Percentiles rank a stretch among this genome's conserved stretches.
phyloP scores from a whole-genome alignment of 768 basidiomycete genomes.

The Panaeolus cyanescens region DNA sequence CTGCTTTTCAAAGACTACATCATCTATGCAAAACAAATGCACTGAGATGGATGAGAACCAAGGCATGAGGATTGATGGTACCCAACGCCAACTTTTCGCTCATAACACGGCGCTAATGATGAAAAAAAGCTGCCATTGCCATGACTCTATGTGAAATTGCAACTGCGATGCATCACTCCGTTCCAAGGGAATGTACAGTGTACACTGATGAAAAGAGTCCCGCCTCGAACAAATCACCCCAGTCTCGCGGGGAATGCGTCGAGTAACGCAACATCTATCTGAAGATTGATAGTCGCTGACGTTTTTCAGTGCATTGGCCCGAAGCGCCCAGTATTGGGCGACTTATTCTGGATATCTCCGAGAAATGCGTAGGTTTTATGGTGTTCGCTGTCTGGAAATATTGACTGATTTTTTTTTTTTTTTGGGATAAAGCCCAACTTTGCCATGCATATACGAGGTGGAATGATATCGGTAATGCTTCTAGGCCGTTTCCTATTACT shows the following conservation, averaged over 20 bases:
- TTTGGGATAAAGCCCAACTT: conserved; percentile 55
- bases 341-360: conserved; percentile 84
- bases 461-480: conserved; percentile 67
- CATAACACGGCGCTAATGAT: background rate
- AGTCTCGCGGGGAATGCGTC: conserved; percentile 39
- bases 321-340: conserved; percentile 84
- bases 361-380: conserved; percentile 64
- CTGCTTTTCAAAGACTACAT: conserved; percentile 61
- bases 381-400: too few relatives aligned
- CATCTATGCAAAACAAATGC: conserved; percentile 49
- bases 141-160: conserved; percentile 83
- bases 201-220: conserved; percentile 25
- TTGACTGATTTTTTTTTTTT: too few relatives aligned
- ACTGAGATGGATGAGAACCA: conserved; percentile 61
- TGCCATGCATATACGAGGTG: conserved; percentile 75
- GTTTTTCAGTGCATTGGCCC: conserved; percentile 61
- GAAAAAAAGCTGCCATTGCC: conserved; percentile 60
- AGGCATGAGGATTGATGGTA: conserved; percentile 63
- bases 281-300: background rate
- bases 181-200: conserved; percentile 64
- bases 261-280: conserved; percentile 23
- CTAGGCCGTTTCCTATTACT: background rate
- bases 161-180: conserved; percentile 66
- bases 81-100: background rate
- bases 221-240: conserved; percentile 15